Base-by-base conservation (phyloP, 2,329 filamentous ascomycete genomes). In the Epichloe aotearoae region DNA sequence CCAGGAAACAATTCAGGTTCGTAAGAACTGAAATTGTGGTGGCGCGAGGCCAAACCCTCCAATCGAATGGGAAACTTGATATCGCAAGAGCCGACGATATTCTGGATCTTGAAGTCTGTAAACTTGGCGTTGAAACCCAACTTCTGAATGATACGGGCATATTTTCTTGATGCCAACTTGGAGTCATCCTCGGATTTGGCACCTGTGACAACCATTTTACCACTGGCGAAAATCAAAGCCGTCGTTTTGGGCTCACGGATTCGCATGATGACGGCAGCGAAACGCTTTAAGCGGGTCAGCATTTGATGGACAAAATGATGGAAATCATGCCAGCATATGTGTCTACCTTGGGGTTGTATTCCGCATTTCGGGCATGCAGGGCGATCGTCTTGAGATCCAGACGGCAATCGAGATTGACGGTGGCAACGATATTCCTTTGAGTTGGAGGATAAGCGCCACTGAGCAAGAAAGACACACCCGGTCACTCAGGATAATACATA, bases 41-140 rank as follows among this genome's bases (percentile, higher is more conserved):
- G 93, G 72, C 90, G 88, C 59, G 86, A 93, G 15, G 93, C 93
- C 66, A 98, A 75, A 71, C 93, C 93, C 69, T 97, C 93, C 53
- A 98, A 78, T 59, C 93, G 88, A 61, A 98, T 96, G 50, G 93
- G 93, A 73, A 98, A 98, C 77, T 96, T 96, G 78, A 98, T 96
- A 67, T 98, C 93, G 70, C 91, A 97, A 54, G 89, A 95, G 57
- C 93, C 93, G 58, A 98, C 93, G 57, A 98, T 97, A 72, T 98
- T 98, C 76, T 96, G 90, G 64, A 98, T 98, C 80, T 97, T 98
- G 75, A 98, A 98, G 69, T 98, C 93, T 59, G 90, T 96, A 71
- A 98, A 97, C 80, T 96, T 96, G 63, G 93, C 91, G 61, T 96
- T 95, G 79, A 98, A 98, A 56, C 93, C 93, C 54, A 98, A 87